Evolutionary conservation across 2,329 filamentous ascomycete species (phyloP), one percentile per base, ranked within the genome.

Genomic region (Coniella vitis): DNA sequence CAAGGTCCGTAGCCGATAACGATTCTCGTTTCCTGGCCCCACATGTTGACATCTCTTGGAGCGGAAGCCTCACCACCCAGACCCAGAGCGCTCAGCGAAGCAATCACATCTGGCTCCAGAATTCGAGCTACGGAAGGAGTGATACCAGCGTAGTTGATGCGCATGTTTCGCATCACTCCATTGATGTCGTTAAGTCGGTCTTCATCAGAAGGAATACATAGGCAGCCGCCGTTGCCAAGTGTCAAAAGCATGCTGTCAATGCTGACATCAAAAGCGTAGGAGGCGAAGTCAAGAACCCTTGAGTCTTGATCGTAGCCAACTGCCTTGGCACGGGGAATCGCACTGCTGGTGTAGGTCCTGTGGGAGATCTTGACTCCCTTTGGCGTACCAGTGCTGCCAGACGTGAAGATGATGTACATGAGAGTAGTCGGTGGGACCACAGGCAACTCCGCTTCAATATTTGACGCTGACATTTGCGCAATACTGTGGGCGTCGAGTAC

Each of bases 51-150:
- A 36, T 77, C 73, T 13, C 70, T 68, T 0, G 72, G 64, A 0
- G 74, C 77, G 54, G 79, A 74, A 12, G 73, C 69, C 57, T 79
- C 75, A 4, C 75, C 75, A 9, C 74, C 74, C 1, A 78, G 63
- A 1, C 71, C 70, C 2, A 76, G 63, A 3, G 72, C 71, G 41
- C 72, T 66, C 12, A 76, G 64, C 1, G 65, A 68, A 4, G 71
- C 69, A 32, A 75, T 72, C 43, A 73, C 67, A 39, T 72, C 70
- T 2, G 66, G 49, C 34, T 74, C 70, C 9, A 76, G 58, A 4
- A 75, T 69, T 4, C 71, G 63, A 10, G 71, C 71, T 1, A 76
- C 72, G 0, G 71, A 74, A 2, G 74, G 74, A 2, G 74, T 76
- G 67, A 77, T 73, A 43, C 70, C 66, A 1, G 70, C 71, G 65